A percentile compares a stretch with the other conserved stretches of the same genome.
Conservation (phyloP, 108 stramenopile species). For the Cyclotella cryptica region DNA sequence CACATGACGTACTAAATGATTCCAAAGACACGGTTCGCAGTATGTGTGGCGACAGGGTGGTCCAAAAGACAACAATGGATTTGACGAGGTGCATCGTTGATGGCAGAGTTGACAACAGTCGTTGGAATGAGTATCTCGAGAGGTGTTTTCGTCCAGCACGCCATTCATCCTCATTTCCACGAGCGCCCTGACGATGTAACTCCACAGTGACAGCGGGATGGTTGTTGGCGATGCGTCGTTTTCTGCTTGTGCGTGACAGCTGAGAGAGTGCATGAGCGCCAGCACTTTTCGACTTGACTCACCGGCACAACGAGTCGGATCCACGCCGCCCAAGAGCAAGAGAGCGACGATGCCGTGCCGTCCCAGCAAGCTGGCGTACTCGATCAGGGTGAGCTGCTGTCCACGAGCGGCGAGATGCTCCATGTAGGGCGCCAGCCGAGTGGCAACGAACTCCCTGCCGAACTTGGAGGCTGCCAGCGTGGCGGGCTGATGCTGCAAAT, state of each 20-base stretch:
- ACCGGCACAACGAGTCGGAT: constrained; percentile 55
- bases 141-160: not conserved
- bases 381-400: constrained; percentile 63
- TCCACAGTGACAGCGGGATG: constrained; percentile 66
- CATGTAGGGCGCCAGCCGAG: constrained; percentile 48
- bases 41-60: constrained; percentile 55
- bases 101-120: not conserved
- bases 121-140: not conserved
- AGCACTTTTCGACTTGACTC: constrained; percentile 45
- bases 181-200: constrained; percentile 68
- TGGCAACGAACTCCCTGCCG: constrained; percentile 44
- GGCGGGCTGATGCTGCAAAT: constrained; percentile 30
- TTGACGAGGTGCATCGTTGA: not conserved
- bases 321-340: constrained; percentile 69
- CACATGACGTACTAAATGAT: constrained; percentile 54
- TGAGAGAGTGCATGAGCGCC: constrained; percentile 60
- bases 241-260: not conserved
- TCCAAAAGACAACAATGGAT: constrained; percentile 35
- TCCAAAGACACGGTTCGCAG: constrained; percentile 80
- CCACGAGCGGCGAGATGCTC: constrained; percentile 1
- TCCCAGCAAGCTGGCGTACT: constrained; percentile 75
- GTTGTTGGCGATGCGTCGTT: not conserved
- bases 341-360: constrained; percentile 65
- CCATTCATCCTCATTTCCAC: constrained; percentile 69
- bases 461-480: constrained; percentile 60